A percentile compares a stretch with the other conserved stretches of the same genome.
Conservation (phyloP, 371 early-diverging fungal genomes). For the Apophysomyces variabilis region DNA sequence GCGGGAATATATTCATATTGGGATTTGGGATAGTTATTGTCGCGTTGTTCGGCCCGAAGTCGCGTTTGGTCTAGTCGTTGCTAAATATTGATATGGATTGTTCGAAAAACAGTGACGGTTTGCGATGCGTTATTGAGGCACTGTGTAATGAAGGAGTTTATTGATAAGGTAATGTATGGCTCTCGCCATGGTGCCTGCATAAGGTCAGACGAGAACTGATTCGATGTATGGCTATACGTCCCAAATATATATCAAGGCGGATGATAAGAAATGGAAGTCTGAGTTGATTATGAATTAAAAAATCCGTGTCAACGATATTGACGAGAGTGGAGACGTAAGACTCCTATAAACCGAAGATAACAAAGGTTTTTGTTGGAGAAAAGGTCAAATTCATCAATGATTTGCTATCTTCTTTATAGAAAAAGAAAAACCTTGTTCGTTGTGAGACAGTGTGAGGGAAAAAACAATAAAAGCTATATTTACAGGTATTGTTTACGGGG, state of each 20-base stretch:
- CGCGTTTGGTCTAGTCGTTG: constrained; percentile 40
- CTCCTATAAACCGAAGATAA: constrained; percentile 17
- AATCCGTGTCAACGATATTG: constrained; percentile 12
- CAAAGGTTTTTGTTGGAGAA: constrained; percentile 13
- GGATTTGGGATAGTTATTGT: constrained; percentile 31
- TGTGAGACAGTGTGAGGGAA: not conserved
- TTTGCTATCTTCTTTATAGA: constrained; percentile 21
- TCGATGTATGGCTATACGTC: constrained; percentile 22
- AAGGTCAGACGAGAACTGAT: constrained; percentile 12
- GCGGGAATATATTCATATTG: constrained; percentile 24
- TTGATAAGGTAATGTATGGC: constrained; percentile 26
- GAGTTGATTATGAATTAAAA: constrained; percentile 17
- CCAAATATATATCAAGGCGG: constrained; percentile 13
- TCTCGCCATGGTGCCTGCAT: constrained; percentile 24
- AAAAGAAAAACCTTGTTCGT: not conserved
- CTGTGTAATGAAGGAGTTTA: not conserved
- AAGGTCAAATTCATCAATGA: constrained; percentile 20
- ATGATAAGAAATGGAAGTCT: constrained; percentile 11
- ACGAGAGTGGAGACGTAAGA: constrained; percentile 21
- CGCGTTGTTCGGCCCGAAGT: constrained; percentile 35
- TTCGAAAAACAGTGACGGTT: constrained; percentile 23
- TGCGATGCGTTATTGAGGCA: constrained; percentile 14
- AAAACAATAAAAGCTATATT: constrained; percentile 8
- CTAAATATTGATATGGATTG: constrained; percentile 41
- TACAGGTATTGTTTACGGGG: constrained; percentile 32